Evolutionary conservation across 202 grass and related monocot genomes (phyloP).

Genomic region (Panicum hallii): DNA sequence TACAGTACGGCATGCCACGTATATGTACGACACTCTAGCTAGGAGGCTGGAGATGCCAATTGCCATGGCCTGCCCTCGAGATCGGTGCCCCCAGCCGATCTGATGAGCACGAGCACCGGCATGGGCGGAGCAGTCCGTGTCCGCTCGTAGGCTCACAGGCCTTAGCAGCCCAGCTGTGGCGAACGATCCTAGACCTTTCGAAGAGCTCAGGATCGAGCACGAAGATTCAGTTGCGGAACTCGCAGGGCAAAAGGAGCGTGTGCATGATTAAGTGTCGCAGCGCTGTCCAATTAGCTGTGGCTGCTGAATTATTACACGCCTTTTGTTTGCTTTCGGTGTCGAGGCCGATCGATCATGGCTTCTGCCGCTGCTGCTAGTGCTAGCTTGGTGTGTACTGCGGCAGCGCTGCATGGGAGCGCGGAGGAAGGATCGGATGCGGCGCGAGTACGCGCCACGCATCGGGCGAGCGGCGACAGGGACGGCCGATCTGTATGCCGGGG

Average conservation of each 20-base stretch:
- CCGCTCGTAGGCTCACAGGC: slow-evolving; percentile 22
- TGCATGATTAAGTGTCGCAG: not conserved
- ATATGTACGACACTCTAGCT: slow-evolving; percentile 11
- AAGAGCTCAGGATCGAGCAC: not conserved
- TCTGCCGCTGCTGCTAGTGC: not conserved
- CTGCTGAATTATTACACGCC: not conserved
- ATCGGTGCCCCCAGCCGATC: not conserved
- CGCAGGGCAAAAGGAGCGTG: not conserved
- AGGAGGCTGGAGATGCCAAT: not conserved
- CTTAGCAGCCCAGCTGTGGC: slow-evolving; percentile 31
- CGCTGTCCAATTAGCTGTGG: slow-evolving; percentile 10
- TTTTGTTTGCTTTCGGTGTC: not conserved
- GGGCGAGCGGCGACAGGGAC: slow-evolving; percentile 27
- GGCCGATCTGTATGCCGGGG: slow-evolving; percentile 42
- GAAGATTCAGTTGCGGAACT: not conserved
- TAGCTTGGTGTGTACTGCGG: not conserved
- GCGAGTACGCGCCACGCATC: not conserved
- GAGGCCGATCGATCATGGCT: not conserved
- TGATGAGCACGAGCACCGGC: not conserved
- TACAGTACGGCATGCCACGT: slow-evolving; percentile 36
- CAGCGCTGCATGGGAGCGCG: slow-evolving; percentile 19
- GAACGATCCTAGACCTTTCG: not conserved
- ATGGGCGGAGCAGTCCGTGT: slow-evolving; percentile 42
- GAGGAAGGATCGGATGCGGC: slow-evolving; percentile 21
- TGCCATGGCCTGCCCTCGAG: slow-evolving; percentile 11